These are phyloP conservation scores for Wickerhamiella azyma DNA, from an alignment of 805 yeast genomes.

Conservation along the genomic window DNA sequence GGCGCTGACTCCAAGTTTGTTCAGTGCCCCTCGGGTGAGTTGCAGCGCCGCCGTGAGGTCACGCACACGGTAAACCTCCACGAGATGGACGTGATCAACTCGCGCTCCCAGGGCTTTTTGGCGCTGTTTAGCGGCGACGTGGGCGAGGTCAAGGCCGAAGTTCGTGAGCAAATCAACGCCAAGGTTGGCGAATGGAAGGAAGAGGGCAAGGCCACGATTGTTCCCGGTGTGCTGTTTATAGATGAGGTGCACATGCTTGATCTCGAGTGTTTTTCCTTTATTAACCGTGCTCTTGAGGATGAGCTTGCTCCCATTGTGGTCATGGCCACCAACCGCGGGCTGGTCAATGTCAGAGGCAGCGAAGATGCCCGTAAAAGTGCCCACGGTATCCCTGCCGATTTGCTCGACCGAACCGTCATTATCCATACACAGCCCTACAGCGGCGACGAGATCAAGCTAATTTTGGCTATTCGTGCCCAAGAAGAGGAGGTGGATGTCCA, in stretches of 20 bases:
- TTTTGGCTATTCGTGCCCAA: conserved; percentile 76
- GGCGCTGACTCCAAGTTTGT: conserved; percentile 96
- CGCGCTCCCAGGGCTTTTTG: conserved; percentile 93
- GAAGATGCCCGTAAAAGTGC: conserved; percentile 67
- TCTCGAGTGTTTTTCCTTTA: conserved; percentile 87
- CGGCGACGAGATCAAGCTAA: conserved; percentile 73
- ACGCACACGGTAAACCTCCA: conserved; percentile 97
- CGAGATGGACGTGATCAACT: conserved; percentile 94
- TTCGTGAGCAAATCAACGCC: conserved; percentile 89
- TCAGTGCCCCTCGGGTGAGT: conserved; percentile 97
- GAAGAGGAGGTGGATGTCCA: conserved; percentile 85
- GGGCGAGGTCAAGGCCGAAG: conserved; percentile 92
- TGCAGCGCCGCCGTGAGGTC: conserved; percentile 87
- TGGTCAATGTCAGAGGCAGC: conserved; percentile 87
- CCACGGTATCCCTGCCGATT: conserved; percentile 93
- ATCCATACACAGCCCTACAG: conserved; percentile 72
- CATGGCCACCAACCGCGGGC: conserved; percentile 96
- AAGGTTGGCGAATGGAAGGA: conserved; percentile 98
- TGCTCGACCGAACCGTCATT: conserved; percentile 85
- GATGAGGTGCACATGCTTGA: conserved; percentile 99
- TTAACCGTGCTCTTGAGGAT: conserved; percentile 92
- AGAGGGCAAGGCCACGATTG: conserved; percentile 94
- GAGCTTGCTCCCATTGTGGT: conserved; percentile 94
- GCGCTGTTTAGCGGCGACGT: conserved; percentile 94
- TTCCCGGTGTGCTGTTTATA: conserved; percentile 93